Evolutionary conservation across 306 rosid species (phyloP), one percentile per base, ranked within the genome.

Genomic region (Casuarina cunninghamiana): DNA sequence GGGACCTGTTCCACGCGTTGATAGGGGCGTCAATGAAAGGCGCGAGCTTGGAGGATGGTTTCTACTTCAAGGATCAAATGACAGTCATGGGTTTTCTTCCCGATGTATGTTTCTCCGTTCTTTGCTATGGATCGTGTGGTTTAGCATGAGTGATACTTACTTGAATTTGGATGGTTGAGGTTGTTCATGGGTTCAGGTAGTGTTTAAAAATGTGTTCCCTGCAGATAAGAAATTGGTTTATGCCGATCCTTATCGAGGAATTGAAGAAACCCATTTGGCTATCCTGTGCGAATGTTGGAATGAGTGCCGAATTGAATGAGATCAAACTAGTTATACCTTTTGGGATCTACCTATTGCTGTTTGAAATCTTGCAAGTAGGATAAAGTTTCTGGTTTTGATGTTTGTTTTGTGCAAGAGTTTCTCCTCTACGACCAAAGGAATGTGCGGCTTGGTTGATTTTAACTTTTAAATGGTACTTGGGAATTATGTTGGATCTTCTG

Each of bases 51-150:
- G 93, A 91, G 69, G 96, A 95, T 70, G 92, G 97, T 60, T 86
- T 93, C 77, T 93, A 76, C 87, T 95, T 93, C 85, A 61, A 77
- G 68, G 89, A 95, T 44, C 93, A 95, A 84, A 95, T 95, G 99
- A 91, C 86, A 84, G 76, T 75, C 81, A 85, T 86, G 93, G 99
- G 99, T 60, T 70, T 95, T 85, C 69, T 85, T 70, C 99, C 97
- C 73, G 97, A 93, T 86, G 99, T 93, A 88, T 51, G 49, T 17
- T 41, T 41, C n/a, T 38, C 12, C 13, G 15, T 5, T 62, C 35
- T 9, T 2, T 5, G 26, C 39, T 19, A 21, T 58, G 12, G 35
- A 1, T 58, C 41, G 35, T 58, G 65, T 21, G n/a, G n/a, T 51
- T 51, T 51, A 3, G 32, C 15, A 51, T 51, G 19, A 58, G 4